These are phyloP conservation scores for Echria macrotheca DNA, from an alignment of 495 filamentous ascomycete species.

Conservation along the genomic window DNA sequence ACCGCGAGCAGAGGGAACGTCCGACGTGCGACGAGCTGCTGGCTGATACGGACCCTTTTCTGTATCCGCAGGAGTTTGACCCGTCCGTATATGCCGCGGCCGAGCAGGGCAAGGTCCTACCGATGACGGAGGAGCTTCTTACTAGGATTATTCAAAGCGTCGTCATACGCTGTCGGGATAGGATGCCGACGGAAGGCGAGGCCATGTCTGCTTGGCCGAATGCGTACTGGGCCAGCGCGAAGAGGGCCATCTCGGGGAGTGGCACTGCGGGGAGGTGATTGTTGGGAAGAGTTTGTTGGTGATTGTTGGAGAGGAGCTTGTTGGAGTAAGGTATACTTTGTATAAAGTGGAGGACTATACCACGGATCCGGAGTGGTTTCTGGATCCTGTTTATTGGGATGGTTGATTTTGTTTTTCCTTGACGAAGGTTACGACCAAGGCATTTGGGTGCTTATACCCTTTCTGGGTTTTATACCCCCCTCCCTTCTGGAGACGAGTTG, in stretches of 20 bases:
- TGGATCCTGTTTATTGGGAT: background rate
- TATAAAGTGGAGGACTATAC: background rate
- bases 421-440: background rate
- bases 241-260: slow-evolving; percentile 29
- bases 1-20: slow-evolving; percentile 68
- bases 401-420: background rate
- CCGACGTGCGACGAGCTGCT: slow-evolving; percentile 77
- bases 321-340: too few species aligned
- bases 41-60: slow-evolving; percentile 63
- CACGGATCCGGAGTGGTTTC: background rate
- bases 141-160: slow-evolving; percentile 71
- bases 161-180: slow-evolving; percentile 64
- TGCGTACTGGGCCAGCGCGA: slow-evolving; percentile 50
- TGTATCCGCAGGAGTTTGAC: slow-evolving; percentile 63
- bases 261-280: slow-evolving; percentile 10
- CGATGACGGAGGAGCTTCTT: slow-evolving; percentile 72
- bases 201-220: slow-evolving; percentile 60
- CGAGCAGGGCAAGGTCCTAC: slow-evolving; percentile 53
- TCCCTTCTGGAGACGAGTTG: too few species aligned
- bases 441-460: too few species aligned
- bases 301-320: background rate
- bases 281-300: background rate
- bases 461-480: too few species aligned
- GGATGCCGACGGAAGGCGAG: slow-evolving; percentile 66
- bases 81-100: slow-evolving; percentile 34